Base-by-base conservation (phyloP, 805 yeast genomes). In the Yarrowia hollandica region DNA sequence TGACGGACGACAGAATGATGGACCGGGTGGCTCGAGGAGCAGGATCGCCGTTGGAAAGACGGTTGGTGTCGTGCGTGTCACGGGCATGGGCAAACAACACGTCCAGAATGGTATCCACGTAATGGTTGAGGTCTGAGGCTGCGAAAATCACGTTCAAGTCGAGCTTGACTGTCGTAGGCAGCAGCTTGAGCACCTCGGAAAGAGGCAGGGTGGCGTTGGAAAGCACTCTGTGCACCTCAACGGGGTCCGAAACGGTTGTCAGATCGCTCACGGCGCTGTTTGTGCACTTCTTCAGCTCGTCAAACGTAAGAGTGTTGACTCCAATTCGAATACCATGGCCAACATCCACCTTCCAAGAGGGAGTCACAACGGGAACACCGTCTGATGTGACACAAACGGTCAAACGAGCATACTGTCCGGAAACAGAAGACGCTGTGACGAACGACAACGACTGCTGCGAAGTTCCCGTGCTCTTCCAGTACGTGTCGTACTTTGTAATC, bases 401-500 rank as follows among this genome's bases (percentile, higher is more conserved):
- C 16, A 88, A 72, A 44, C 86, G 79, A 38, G 84, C 76, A 68
- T 90, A 94, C 59, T 82, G 84, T 12, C 98, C 98, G 21, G 84
- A 80, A 57, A 94, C 75, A 1, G 97, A 90, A 0, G 97, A 90
- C 0, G 96, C 90, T 0, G 97, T 91, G 14, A 92, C 96, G 68
- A 89, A 83, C 12, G 94, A 84, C 37, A 85, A 78, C 19, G 77
- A 73, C 44, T 69, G 71, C 22, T 61, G 72, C 68, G 61, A 31
- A 2, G 44, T 33, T 42, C 85, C 80, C 0, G 97, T 88, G 0
- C 96, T 85, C 72, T 91, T 94, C 99, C 99, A 92, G 72, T 92
- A 92, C 0, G 98, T 92, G 68, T 91, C 97, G 69, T 88, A 90
- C 74, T 90, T 89, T 10, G 96, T 85, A 39, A 95, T 86, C 71